Conservation (phyloP, 306 rosid species). For the Cicer cuneatum region DNA sequence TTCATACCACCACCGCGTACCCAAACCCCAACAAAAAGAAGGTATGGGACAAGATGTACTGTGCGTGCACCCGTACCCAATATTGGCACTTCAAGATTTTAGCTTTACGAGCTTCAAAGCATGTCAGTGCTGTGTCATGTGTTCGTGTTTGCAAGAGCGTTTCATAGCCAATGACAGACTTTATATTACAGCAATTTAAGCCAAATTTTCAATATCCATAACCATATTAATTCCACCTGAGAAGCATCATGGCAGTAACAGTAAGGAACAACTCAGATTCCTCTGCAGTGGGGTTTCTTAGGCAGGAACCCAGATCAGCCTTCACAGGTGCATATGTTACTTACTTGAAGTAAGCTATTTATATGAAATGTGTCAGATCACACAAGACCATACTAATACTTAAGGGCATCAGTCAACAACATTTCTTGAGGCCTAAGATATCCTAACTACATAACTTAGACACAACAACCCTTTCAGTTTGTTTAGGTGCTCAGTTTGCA, state of each 20-base stretch:
- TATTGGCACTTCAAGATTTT: no score
- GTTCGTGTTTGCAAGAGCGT: no score
- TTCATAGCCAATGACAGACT: no score
- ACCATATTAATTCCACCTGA: conserved; percentile 52
- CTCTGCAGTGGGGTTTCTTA: conserved; percentile 49
- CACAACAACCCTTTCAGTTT: conserved; percentile 33
- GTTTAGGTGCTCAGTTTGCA: conserved; percentile 58
- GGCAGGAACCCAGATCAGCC: conserved; percentile 63
- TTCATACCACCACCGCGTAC: no score
- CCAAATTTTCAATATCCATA: conserved; percentile 34
- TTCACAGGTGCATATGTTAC: conserved; percentile 60
- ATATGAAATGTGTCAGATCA: conserved; percentile 37
- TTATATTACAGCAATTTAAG: no score
- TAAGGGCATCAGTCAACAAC: conserved; percentile 38
- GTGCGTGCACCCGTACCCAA: no score
- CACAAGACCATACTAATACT: conserved; percentile 46
- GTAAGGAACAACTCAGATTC: conserved; percentile 58
- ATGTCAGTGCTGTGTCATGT: no score
- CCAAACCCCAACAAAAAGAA: no score
- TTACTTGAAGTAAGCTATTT: conserved; percentile 46
- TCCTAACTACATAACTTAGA: conserved; percentile 47
- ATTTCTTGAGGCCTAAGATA: conserved; percentile 45
- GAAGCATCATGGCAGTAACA: conserved; percentile 70
- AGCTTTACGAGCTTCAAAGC: no score
- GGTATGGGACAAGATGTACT: no score